Conservation (phyloP, 768 basidiomycete genomes). For the Botryobasidium botryosum region DNA sequence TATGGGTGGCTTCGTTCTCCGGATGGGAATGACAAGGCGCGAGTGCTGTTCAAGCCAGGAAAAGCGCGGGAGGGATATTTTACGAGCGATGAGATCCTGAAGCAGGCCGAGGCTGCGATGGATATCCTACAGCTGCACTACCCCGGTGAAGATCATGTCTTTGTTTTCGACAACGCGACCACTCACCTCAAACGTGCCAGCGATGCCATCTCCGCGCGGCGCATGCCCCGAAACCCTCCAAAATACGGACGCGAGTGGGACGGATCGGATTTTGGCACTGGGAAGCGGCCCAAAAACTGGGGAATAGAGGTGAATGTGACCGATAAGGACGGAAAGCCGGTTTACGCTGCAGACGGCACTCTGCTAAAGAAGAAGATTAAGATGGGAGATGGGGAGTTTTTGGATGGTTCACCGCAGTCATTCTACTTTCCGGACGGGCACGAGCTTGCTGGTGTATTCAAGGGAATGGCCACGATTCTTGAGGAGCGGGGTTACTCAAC, state of each 20-base stretch:
- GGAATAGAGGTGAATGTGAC: too few species aligned
- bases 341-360: too few species aligned
- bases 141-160: slow-evolving; percentile 20
- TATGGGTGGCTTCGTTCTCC: background rate
- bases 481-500: slow-evolving; percentile 14
- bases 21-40: background rate
- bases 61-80: slow-evolving; percentile 10
- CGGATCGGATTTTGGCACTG: too few species aligned
- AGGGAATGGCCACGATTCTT: slow-evolving; percentile 25
- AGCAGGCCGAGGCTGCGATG: slow-evolving; percentile 17
- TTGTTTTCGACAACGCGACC: slow-evolving; percentile 22
- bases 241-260: too few species aligned
- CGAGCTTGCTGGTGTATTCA: slow-evolving; percentile 22
- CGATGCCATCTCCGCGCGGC: slow-evolving; percentile 20
- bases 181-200: slow-evolving; percentile 22
- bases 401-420: slow-evolving; percentile 17
- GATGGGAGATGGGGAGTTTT: too few species aligned
- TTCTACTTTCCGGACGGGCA: slow-evolving; percentile 23
- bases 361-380: too few species aligned
- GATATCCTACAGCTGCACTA: slow-evolving; percentile 22
- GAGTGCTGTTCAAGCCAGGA: slow-evolving; percentile 3
- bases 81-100: slow-evolving; percentile 15
- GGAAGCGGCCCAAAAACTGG: background rate
- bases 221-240: slow-evolving; percentile 24
- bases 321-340: too few species aligned